Evolutionary conservation across 495 filamentous ascomycete species (phyloP), one percentile per base, ranked within the genome.

Genomic region (Talaromyces adpressus): DNA sequence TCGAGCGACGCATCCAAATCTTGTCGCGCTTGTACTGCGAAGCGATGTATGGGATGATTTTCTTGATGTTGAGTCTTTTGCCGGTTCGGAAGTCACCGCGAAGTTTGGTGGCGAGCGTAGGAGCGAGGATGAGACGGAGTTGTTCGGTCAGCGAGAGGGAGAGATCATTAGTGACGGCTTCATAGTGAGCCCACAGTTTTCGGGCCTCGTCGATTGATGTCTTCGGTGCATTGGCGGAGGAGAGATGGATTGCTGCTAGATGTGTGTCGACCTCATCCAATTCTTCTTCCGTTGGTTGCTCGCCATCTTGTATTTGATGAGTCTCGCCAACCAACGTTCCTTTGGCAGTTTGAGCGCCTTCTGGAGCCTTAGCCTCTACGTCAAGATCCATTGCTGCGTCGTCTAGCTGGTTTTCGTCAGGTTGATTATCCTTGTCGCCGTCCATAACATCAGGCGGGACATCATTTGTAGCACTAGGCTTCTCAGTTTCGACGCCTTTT

Each of bases 21-120:
- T 98, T 98, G 83, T 99, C 95, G 64, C 93, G 90, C 83, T 96
- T 97, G 83, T 96, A 99, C 65, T 88, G 85, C 3, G 91, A 95
- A 4, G 95, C 95, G 66, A 99, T 98, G 78, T 98, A 99, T 0
- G 95, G 93, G 67, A 99, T 98, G 75, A 99, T 99, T 56, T 93
- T 90, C 73, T 96, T 97, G 78, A 99, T 95, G 75, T 98, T 98
- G 67, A 99, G 90, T 1, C 95, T 90, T 72, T 99, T 98, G 59
- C 95, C 95, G 0, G 95, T 98, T 69, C 93, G 90, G 82, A 94
- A 98, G 72, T 96, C 92, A 64, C 95, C 95, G 2, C 93, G 92
- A 68, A 98, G 88, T 70, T 97, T 99, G 52, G 95, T 96, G 20
- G 95, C 93, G 52, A 93, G 87, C 0, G 94, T 97, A 0, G 95